Base-by-base conservation (phyloP, 306 rosid genomes). In the Cucurbita ficifolia region DNA sequence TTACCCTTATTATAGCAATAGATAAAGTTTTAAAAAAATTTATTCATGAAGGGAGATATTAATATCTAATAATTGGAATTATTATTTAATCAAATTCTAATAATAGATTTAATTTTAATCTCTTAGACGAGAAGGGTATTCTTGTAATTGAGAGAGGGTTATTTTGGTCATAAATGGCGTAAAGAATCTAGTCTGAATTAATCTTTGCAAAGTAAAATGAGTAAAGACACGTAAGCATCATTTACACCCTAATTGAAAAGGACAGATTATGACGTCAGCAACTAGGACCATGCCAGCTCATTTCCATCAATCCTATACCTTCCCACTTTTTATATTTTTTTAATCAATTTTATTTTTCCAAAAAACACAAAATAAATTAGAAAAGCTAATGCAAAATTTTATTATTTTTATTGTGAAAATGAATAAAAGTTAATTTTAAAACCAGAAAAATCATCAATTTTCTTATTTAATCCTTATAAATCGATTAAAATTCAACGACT, bases 211-310 rank as follows among this genome's bases (percentile, higher is more conserved):
- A 69, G 62, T 56, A 21, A 57, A 43, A 39, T 77, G 33, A 52
- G 60, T 50, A 51, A 74, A 75, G 54, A 71, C 77, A 74, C 79
- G 79, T 57, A 56, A 77, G 80, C 82, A 76, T 80, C 21, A 61
- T 70, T 78, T 21, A 68, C 50, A 55, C 21, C 51, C 78, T 38
- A 73, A 72, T 64, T 2, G 63, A 58, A 12, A 60, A 51, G 43
- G 74, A 54, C 81, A 50, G 67, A 16, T 69, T 69, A 51, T 70
- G 56, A 68, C 75, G 72, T 74, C 76, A 69, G 70, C 79, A 24
- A 45, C 64, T 77, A 70, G 38, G 70, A 52, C 76, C 73, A 45
- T 12, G 55, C 69, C 76, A 75, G 76, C 82, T 79, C 76, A 45
- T 11, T 33, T 71, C 75, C 75, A 53, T 71, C 75, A 71, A 71